Conservation (phyloP, 768 basidiomycete species). For the Boletus subparvulus region DNA sequence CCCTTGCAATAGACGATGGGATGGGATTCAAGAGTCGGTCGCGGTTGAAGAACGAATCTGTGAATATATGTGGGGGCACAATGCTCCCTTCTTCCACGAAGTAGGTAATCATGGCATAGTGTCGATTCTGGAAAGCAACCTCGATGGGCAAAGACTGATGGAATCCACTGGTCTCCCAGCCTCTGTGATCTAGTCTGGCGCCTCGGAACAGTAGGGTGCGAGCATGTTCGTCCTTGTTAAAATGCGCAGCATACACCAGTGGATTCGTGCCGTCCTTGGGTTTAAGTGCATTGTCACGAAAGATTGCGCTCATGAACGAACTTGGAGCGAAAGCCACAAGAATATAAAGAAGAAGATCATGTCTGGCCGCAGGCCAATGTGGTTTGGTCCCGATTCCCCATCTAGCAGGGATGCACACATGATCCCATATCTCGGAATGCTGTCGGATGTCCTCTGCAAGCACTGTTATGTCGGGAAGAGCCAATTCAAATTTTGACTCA, state of each 20-base stretch:
- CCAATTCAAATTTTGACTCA: background rate
- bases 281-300: background rate
- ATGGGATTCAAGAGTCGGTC: too few species aligned
- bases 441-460: background rate
- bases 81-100: background rate
- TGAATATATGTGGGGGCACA: background rate
- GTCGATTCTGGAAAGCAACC: background rate
- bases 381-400: background rate
- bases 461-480: background rate
- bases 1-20: background rate
- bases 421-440: background rate
- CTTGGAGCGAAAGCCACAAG: background rate
- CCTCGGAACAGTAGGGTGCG: background rate
- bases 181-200: background rate
- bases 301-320: background rate
- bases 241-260: conserved; percentile 2
- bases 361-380: background rate
- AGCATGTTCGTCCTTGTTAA: conserved; percentile 1
- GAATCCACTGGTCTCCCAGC: background rate
- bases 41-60: background rate
- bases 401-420: background rate
- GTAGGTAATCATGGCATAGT: background rate
- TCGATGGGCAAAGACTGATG: background rate
- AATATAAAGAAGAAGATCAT: background rate
- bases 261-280: conserved; percentile 4